Percentiles rank a stretch among this genome's conserved stretches.
Conservation (phyloP, 129 eudicot genomes). For the Pseudognaphalium luteoalbum region DNA sequence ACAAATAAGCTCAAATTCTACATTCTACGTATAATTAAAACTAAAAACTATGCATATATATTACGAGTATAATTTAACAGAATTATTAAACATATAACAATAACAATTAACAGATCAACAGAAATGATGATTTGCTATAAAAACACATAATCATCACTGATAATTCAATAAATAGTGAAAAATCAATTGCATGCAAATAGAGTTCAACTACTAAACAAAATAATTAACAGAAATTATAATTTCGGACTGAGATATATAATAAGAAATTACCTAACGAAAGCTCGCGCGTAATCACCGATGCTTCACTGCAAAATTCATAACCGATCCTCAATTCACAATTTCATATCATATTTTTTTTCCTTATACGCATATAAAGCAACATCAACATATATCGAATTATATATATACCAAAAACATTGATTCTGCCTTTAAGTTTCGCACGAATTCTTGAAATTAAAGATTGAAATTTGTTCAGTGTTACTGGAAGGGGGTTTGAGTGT, state of each 20-base stretch:
- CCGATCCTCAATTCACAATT: conserved; percentile 17
- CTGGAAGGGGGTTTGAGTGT: background rate
- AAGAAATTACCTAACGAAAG: conserved; percentile 4
- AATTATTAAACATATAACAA: background rate
- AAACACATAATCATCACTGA: background rate
- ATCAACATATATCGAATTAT: conserved; percentile 6
- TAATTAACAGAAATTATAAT: background rate
- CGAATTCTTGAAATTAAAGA: background rate
- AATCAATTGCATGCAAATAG: background rate
- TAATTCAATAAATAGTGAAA: background rate
- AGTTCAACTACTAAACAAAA: background rate
- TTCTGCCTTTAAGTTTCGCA: background rate
- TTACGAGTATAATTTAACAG: background rate
- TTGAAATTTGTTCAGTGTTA: background rate
- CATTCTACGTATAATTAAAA: too few species aligned
- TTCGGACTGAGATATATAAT: background rate
- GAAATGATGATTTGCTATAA: too few species aligned
- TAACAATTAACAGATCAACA: background rate
- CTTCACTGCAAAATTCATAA: conserved; percentile 5
- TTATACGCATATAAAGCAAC: background rate
- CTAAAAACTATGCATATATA: too few species aligned
- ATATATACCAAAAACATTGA: conserved; percentile 11
- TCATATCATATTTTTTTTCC: conserved; percentile 11
- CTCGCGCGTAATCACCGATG: conserved; percentile 13
- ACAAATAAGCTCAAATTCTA: background rate